Base-by-base conservation (phyloP, 129 eudicot genomes). In the Saussurea involucrata region DNA sequence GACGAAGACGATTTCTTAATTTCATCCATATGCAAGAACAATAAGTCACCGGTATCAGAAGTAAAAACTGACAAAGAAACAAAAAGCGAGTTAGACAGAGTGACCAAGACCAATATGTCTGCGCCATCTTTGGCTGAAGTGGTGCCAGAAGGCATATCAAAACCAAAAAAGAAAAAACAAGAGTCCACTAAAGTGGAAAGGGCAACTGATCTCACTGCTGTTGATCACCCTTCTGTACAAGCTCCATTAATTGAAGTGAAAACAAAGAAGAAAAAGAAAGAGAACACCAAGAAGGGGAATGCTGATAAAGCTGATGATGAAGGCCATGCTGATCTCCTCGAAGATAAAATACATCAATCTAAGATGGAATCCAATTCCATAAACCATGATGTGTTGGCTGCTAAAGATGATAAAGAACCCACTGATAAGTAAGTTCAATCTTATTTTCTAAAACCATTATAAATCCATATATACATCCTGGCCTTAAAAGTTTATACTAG, bases 1-100 rank as follows among this genome's bases (percentile, higher is more conserved):
- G 88, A 82, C 70, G 97, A 89, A 53, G 96, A 91, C 28, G 76
- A 71, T 24, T 33, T 55, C 60, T 87, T 75, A 44, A 68, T 85
- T 83, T 81, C 90, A 34, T 82, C 93, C 34, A 18, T 85, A 29
- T 65, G 75, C 69, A 81, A 77, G 81, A 81, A 71, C 57, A 80
- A 77, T 37, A 75, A 81, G 63, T 70, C 81, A 79, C 49, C 8
- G 75, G 80, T 55, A 24, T 34, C 46, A 33, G 83, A 66, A 18
- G 77, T 73, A 33, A 79, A 76, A 15, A n/a, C 49, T 40, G 79
- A 61, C 27, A 74, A 79, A 66, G 77, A 24, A 77, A 81, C 66
- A 71, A 67, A 34, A 46, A 75, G 6, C 53, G 67, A 80, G 60
- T 68, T 36, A 24, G 86, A 55, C 37, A 77, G 76, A 27, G 61